Evolutionary conservation across 2,329 filamentous ascomycete species (phyloP).

Genomic region (Pestalotiopsis sp.): DNA sequence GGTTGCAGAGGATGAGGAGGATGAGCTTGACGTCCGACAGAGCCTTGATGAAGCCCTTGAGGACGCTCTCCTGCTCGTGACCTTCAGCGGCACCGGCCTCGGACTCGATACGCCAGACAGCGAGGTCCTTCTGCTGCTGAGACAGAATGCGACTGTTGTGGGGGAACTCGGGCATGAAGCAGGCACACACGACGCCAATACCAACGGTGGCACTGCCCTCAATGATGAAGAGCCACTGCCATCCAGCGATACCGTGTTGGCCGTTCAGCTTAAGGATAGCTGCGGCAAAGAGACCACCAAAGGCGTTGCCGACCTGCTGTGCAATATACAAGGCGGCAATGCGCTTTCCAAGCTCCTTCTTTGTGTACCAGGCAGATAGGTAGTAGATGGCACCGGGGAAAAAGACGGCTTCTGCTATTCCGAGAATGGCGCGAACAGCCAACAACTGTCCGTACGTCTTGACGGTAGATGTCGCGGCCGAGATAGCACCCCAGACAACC

Average conservation of each 20-base stretch:
- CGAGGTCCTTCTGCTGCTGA: conserved; percentile 12
- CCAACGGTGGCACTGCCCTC: conserved; percentile 23
- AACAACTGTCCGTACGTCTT: conserved; percentile 48
- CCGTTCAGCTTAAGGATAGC: conserved; percentile 31
- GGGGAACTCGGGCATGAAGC: conserved; percentile 24
- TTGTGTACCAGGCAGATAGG: conserved; percentile 42
- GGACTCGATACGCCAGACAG: conserved; percentile 19
- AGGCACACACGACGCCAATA: conserved; percentile 19
- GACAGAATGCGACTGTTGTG: conserved; percentile 18
- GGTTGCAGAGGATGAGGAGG: conserved; percentile 34
- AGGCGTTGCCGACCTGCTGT: conserved; percentile 34
- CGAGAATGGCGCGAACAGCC: conserved; percentile 50
- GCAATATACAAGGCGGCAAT: conserved; percentile 35
- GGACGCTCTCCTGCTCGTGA: conserved; percentile 28
- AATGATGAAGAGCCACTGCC: conserved; percentile 29
- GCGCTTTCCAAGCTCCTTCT: conserved; percentile 36
- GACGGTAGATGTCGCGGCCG: conserved; percentile 49
- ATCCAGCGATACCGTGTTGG: conserved; percentile 24
- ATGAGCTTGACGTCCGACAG: conserved; percentile 37
- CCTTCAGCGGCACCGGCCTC: conserved; percentile 16
- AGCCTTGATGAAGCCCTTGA: conserved; percentile 33
- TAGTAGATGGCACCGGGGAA: conserved; percentile 48
- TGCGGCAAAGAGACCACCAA: conserved; percentile 38
- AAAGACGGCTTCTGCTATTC: conserved; percentile 58
- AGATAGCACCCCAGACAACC: conserved; percentile 52